A percentile compares a stretch with the other conserved stretches of the same genome.
These are phyloP conservation scores for Plantago coronopus DNA, from an alignment of 305 asterid species.

Conservation along the genomic window DNA sequence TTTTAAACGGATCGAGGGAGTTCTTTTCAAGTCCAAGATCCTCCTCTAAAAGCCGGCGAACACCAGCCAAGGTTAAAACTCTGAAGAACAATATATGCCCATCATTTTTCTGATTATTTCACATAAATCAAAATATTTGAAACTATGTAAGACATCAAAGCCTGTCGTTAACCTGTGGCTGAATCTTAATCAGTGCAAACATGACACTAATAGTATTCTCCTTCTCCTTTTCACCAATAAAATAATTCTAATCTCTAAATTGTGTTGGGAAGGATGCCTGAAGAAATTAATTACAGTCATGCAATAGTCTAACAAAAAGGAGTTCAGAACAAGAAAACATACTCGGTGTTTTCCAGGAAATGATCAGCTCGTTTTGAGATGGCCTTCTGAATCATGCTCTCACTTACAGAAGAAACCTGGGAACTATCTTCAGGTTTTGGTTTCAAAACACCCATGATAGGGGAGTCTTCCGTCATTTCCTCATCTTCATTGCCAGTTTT, in stretches of 20 bases:
- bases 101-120: not conserved
- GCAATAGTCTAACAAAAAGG: not conserved
- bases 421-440: slow-evolving; percentile 45
- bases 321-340: slow-evolving; percentile 28
- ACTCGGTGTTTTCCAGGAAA: slow-evolving; percentile 69
- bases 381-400: slow-evolving; percentile 65
- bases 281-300: not conserved
- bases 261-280: not conserved
- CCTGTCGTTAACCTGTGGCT: slow-evolving; percentile 6
- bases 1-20: slow-evolving; percentile 71
- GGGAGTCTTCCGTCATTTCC: slow-evolving; percentile 69
- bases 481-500: slow-evolving; percentile 42
- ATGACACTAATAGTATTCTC: slow-evolving; percentile 17
- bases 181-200: slow-evolving; percentile 1
- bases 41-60: slow-evolving; percentile 80
- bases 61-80: slow-evolving; percentile 61
- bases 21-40: slow-evolving; percentile 71
- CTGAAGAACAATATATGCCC: slow-evolving; percentile 37
- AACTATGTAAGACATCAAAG: slow-evolving; percentile 16
- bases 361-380: slow-evolving; percentile 67
- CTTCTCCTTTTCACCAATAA: not conserved
- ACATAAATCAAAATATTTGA: slow-evolving; percentile 11
- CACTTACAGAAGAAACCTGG: slow-evolving; percentile 42
- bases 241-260: not conserved
- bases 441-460: slow-evolving; percentile 76